phyloP scores from a whole-genome alignment of 805 yeast species.

The Barnettozyma wickerhamii region DNA sequence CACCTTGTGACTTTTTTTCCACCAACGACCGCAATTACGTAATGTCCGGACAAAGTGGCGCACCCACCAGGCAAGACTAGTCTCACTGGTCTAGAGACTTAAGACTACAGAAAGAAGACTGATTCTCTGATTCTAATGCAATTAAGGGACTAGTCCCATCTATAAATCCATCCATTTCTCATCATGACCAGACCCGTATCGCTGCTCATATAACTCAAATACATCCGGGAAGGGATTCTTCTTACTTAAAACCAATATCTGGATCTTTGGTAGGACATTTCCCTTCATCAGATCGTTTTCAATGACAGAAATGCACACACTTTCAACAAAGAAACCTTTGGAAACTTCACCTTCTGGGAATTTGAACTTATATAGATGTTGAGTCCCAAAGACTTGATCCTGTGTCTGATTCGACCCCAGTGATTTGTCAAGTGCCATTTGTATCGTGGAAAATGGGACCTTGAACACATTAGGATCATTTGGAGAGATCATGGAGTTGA shows the following conservation, averaged over 20 bases:
- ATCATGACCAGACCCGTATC: slow-evolving; percentile 8
- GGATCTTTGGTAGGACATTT: slow-evolving; percentile 39
- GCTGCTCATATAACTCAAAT: slow-evolving; percentile 16
- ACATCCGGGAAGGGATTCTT: slow-evolving; percentile 38
- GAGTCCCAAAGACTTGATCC: slow-evolving; percentile 11
- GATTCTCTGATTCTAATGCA: too few relatives aligned
- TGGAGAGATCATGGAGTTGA: not conserved
- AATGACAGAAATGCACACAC: slow-evolving; percentile 44
- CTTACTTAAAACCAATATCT: slow-evolving; percentile 39
- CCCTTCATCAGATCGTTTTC: slow-evolving; percentile 53
- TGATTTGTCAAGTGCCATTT: slow-evolving; percentile 23
- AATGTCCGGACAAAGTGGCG: too few relatives aligned
- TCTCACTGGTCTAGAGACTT: too few relatives aligned
- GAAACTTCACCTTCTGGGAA: slow-evolving; percentile 8
- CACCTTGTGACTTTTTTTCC: not conserved
- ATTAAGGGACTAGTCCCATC: too few relatives aligned
- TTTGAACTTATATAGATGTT: slow-evolving; percentile 24
- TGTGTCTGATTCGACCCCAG: slow-evolving; percentile 19
- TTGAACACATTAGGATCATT: slow-evolving; percentile 8
- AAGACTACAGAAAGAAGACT: too few relatives aligned
- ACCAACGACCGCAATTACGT: not conserved
- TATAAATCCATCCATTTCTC: slow-evolving; percentile 19
- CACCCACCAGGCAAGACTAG: too few relatives aligned
- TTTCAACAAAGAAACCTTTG: slow-evolving; percentile 42
- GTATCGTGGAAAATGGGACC: slow-evolving; percentile 13